phyloP scores from a whole-genome alignment of 495 filamentous ascomycete species.

The Xylaria curta region DNA sequence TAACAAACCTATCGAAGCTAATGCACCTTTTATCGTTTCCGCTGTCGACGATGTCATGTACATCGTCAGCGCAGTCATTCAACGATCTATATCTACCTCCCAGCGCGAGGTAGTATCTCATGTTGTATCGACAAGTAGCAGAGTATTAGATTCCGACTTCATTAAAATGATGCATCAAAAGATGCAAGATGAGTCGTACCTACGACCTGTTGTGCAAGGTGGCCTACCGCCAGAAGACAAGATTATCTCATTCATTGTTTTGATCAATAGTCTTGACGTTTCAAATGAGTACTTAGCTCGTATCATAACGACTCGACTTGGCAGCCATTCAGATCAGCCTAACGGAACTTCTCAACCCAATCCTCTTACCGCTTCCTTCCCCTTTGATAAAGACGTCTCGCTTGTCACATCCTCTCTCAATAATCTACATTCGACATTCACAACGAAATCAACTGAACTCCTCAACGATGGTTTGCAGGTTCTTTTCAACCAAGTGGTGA shows the following conservation, averaged over 20 bases:
- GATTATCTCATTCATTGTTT: constrained; percentile 83
- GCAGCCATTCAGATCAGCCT: constrained; percentile 47
- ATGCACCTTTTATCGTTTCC: constrained; percentile 90
- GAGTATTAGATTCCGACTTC: constrained; percentile 91
- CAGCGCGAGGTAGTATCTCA: constrained; percentile 75
- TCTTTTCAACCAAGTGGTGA: constrained; percentile 86
- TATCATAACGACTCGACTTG: constrained; percentile 73
- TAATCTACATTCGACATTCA: constrained; percentile 72
- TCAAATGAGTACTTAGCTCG: constrained; percentile 87
- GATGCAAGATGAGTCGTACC: constrained; percentile 95
- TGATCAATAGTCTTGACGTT: constrained; percentile 94
- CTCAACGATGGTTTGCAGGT: constrained; percentile 81
- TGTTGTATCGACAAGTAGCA: constrained; percentile 79
- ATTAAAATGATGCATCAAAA: constrained; percentile 96
- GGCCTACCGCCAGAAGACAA: constrained; percentile 82
- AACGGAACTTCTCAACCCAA: constrained; percentile 34
- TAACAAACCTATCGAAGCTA: constrained; percentile 67
- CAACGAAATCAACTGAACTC: constrained; percentile 78
- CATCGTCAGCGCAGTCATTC: constrained; percentile 90
- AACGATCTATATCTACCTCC: constrained; percentile 83
- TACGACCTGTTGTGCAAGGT: constrained; percentile 74
- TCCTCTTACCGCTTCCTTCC: constrained; percentile 71
- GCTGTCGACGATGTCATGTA: constrained; percentile 99
- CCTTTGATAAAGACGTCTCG: constrained; percentile 73
- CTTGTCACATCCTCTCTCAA: constrained; percentile 71